Percentiles rank a stretch among this genome's conserved stretches.
Evolutionary conservation across 495 filamentous ascomycete genomes (phyloP).

Genomic region (Parathielavia hyrcaniae): DNA sequence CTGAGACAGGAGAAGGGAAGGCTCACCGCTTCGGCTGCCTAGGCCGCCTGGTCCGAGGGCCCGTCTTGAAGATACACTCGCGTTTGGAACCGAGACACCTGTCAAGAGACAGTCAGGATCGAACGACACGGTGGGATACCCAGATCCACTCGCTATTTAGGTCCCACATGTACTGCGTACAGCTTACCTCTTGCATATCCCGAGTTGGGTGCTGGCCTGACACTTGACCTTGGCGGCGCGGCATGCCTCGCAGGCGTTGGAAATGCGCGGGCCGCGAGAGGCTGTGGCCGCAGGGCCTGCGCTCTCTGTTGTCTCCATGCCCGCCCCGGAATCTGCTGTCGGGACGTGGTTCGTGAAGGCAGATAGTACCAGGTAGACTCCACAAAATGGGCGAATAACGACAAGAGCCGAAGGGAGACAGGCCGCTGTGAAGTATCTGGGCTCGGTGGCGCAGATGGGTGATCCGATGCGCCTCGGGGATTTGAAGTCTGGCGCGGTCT

Average conservation of each 20-base stretch:
- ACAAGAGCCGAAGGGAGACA: not conserved
- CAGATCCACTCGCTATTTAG: not conserved
- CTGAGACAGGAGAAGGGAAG: not conserved
- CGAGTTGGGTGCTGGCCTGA: slow-evolving; percentile 36
- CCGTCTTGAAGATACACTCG: slow-evolving; percentile 45
- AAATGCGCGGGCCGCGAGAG: slow-evolving; percentile 28
- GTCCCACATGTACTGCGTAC: too few relatives aligned
- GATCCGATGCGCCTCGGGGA: slow-evolving; percentile 7
- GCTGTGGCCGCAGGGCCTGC: not conserved
- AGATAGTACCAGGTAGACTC: not conserved
- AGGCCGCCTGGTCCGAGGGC: slow-evolving; percentile 39
- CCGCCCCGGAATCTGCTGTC: not conserved
- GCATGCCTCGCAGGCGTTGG: slow-evolving; percentile 45
- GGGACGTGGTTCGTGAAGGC: not conserved
- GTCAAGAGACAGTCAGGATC: not conserved
- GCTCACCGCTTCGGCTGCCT: slow-evolving; percentile 35
- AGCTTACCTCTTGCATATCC: slow-evolving; percentile 44
- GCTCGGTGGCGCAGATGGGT: not conserved
- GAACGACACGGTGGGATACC: not conserved
- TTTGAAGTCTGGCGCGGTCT: not conserved
- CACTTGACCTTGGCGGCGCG: slow-evolving; percentile 43
- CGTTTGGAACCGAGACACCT: slow-evolving; percentile 46
- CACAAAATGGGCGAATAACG: not conserved
- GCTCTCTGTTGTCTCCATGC: slow-evolving; percentile 4
- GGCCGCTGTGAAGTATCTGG: not conserved